Percentiles rank a stretch among this genome's conserved stretches.
phyloP scores from a whole-genome alignment of 192 early-diverging fungal genomes.

The Mortierella claussenii region DNA sequence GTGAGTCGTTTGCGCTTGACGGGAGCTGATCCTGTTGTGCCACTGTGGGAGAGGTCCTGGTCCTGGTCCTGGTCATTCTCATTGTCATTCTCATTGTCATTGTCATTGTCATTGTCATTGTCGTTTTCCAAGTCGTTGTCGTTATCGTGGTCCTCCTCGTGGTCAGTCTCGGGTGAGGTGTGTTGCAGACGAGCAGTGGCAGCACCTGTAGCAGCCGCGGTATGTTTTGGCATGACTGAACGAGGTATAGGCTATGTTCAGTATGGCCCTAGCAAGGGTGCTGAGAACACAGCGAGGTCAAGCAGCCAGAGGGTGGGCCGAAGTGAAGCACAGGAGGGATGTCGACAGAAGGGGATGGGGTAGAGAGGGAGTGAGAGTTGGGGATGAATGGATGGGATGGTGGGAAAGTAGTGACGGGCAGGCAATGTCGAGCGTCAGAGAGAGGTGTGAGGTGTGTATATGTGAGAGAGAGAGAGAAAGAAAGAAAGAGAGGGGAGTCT shows the following conservation, averaged over 20 bases:
- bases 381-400: not conserved
- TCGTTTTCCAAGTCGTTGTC: constrained; percentile 6
- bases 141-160: not conserved
- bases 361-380: not conserved
- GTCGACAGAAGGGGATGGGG: not conserved
- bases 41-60: not conserved
- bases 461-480: not conserved
- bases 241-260: not conserved
- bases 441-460: not conserved
- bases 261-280: too few relatives aligned
- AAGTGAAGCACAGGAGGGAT: not conserved
- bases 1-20: constrained; percentile 72
- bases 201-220: not conserved
- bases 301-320: not conserved
- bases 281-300: not conserved
- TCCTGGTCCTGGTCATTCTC: constrained; percentile 31
- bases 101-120: constrained; percentile 1
- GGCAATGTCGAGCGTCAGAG: not conserved
- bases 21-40: constrained; percentile 3
- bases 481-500: not conserved
- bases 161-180: too few relatives aligned
- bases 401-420: not conserved
- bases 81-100: constrained; percentile 21
- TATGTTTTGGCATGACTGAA: not conserved
- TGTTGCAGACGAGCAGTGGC: not conserved